Evolutionary conservation across 2,329 filamentous ascomycete species (phyloP).

Genomic region (Cordyceps cicadae): DNA sequence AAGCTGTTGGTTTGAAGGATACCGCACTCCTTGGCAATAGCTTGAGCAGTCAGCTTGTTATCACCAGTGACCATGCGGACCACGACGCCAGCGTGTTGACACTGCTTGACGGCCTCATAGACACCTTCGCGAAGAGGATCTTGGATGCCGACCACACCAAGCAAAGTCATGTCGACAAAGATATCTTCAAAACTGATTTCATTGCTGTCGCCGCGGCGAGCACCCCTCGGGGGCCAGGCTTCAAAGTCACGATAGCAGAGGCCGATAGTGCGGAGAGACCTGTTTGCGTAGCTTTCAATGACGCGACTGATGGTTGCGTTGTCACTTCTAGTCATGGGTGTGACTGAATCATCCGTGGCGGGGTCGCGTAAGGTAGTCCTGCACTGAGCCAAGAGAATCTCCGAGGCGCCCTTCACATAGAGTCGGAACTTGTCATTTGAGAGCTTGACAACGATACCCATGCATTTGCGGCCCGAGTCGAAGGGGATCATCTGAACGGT

Average conservation of each 20-base stretch:
- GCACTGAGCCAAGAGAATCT: constrained; percentile 53
- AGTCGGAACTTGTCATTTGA: constrained; percentile 45
- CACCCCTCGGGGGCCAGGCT: constrained; percentile 67
- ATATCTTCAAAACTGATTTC: constrained; percentile 59
- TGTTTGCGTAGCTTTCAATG: constrained; percentile 69
- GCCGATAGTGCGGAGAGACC: constrained; percentile 77
- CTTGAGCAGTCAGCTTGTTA: constrained; percentile 69
- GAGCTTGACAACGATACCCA: constrained; percentile 50
- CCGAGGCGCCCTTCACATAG: constrained; percentile 57
- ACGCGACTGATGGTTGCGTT: constrained; percentile 51
- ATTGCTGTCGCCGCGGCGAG: constrained; percentile 44
- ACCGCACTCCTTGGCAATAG: constrained; percentile 71
- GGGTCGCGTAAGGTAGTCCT: constrained; percentile 43
- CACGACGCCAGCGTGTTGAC: constrained; percentile 67
- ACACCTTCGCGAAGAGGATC: constrained; percentile 71
- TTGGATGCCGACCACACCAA: constrained; percentile 71
- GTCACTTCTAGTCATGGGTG: constrained; percentile 43
- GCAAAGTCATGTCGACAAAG: constrained; percentile 58
- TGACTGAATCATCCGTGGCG: constrained; percentile 32
- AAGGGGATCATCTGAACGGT: constrained; percentile 65
- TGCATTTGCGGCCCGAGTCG: constrained; percentile 67
- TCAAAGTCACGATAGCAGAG: constrained; percentile 78
- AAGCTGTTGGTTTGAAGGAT: constrained; percentile 61
- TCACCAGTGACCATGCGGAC: constrained; percentile 84
- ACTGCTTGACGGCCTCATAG: constrained; percentile 61